A percentile compares a stretch with the other conserved stretches of the same genome.
Conservation (phyloP, 805 yeast genomes). For the Lachancea mirantina region DNA sequence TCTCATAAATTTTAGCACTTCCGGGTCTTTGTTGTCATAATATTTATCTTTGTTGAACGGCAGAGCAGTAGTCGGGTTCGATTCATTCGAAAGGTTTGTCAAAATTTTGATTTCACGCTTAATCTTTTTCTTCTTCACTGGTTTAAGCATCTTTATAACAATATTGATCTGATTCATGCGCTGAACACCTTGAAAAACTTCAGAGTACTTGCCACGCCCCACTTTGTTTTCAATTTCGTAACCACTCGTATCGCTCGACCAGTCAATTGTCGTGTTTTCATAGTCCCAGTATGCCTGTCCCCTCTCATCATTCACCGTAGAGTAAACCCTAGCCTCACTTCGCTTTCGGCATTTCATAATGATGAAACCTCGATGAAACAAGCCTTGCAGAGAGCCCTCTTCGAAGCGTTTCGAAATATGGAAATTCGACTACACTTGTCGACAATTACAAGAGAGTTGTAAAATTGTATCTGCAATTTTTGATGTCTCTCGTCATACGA, state of each 20-base stretch:
- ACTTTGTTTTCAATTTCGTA: slow-evolving; percentile 78
- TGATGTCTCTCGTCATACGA: too few species aligned
- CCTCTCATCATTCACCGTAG: slow-evolving; percentile 61
- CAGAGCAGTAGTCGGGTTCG: slow-evolving; percentile 23
- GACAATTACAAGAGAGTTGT: too few species aligned
- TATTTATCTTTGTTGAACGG: slow-evolving; percentile 22
- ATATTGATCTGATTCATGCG: slow-evolving; percentile 55
- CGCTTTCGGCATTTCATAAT: slow-evolving; percentile 31
- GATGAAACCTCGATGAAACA: neutral
- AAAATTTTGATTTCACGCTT: slow-evolving; percentile 83
- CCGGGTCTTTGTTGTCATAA: slow-evolving; percentile 25
- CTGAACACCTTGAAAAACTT: slow-evolving; percentile 82
- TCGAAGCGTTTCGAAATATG: too few species aligned
- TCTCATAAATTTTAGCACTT: slow-evolving; percentile 21
- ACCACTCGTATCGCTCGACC: slow-evolving; percentile 50
- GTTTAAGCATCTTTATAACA: slow-evolving; percentile 85
- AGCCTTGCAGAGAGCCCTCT: too few species aligned
- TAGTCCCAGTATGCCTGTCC: slow-evolving; percentile 83
- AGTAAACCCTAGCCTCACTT: slow-evolving; percentile 58
- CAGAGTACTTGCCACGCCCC: slow-evolving; percentile 94
- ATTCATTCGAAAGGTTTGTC: slow-evolving; percentile 56
- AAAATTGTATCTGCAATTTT: too few species aligned
- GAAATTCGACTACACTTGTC: too few species aligned
- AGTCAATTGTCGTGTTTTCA: slow-evolving; percentile 54
- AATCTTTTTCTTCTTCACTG: slow-evolving; percentile 87